phyloP scores from a whole-genome alignment of 805 yeast genomes.

The Wickerhamomyces chaumierensis region DNA sequence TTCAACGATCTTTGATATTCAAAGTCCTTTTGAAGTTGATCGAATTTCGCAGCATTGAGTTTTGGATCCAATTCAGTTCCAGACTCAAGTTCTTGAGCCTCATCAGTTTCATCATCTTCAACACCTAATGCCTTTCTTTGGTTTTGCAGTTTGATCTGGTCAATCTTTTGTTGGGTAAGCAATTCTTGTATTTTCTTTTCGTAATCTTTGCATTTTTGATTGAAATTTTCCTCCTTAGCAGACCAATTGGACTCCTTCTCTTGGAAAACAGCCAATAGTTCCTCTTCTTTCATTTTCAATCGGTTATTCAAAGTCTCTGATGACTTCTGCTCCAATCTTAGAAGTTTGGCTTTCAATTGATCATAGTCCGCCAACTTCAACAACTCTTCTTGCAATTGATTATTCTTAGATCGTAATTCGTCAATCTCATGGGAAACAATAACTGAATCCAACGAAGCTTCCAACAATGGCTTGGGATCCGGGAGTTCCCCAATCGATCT shows the following conservation, averaged over 20 bases:
- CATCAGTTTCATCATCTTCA: conserved; percentile 10
- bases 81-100: conserved; percentile 4
- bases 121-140: conserved; percentile 32
- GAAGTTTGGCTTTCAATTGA: conserved; percentile 49
- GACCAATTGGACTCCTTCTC: conserved; percentile 68
- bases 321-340: conserved; percentile 48
- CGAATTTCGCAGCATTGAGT: conserved; percentile 24
- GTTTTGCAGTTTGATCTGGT: conserved; percentile 30
- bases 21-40: conserved; percentile 61
- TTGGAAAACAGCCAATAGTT: conserved; percentile 52
- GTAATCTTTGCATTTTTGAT: conserved; percentile 38
- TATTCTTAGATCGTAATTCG: conserved; percentile 39
- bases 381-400: conserved; percentile 43
- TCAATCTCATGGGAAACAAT: conserved; percentile 41
- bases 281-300: conserved; percentile 63
- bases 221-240: conserved; percentile 39
- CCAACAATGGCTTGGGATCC: conserved; percentile 78
- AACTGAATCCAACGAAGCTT: conserved; percentile 56
- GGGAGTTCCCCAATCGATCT: conserved; percentile 79
- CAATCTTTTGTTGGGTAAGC: conserved; percentile 31
- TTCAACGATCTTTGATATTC: conserved; percentile 60
- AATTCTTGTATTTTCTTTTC: conserved; percentile 52
- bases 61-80: conserved; percentile 1
- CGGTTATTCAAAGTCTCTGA: conserved; percentile 42
- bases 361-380: conserved; percentile 70